These are phyloP conservation scores for Aureobasidium sp. DNA, from an alignment of 2,329 filamentous ascomycete genomes.

Conservation along the genomic window DNA sequence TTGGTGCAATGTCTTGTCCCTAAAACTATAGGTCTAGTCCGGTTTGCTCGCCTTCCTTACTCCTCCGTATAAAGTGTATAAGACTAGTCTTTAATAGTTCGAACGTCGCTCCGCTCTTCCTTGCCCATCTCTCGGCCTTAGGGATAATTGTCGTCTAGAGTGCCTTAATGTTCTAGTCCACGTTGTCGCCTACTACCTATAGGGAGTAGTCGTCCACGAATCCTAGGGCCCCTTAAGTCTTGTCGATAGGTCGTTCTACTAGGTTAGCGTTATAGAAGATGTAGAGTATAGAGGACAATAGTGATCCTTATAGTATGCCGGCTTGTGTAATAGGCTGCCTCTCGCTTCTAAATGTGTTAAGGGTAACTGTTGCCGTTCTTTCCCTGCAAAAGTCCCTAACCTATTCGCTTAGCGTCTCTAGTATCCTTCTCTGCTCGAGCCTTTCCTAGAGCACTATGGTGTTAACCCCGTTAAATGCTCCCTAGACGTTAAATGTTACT, in stretches of 20 bases:
- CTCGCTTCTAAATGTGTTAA: conserved; percentile 8
- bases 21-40: background rate
- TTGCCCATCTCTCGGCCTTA: too few relatives aligned
- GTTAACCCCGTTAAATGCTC: conserved; percentile 32
- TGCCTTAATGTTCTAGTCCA: background rate
- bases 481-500: conserved; percentile 32
- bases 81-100: too few relatives aligned
- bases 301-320: conserved; percentile 26
- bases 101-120: too few relatives aligned
- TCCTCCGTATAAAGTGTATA: too few relatives aligned
- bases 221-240: conserved; percentile 21
- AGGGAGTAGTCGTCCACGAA: conserved; percentile 23
- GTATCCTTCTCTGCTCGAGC: conserved; percentile 17
- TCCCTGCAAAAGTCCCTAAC: conserved; percentile 21
- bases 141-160: background rate
- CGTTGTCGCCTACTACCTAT: conserved; percentile 1
- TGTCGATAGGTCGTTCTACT: conserved; percentile 24
- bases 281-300: conserved; percentile 30
- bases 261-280: conserved; percentile 32
- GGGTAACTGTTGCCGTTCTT: conserved; percentile 17
- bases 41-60: too few relatives aligned
- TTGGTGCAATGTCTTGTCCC: background rate
- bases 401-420: conserved; percentile 14
- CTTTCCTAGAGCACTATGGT: background rate
- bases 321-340: conserved; percentile 5